phyloP scores from a whole-genome alignment of 2,329 filamentous ascomycete genomes.

The Hypoxylon sp. region DNA sequence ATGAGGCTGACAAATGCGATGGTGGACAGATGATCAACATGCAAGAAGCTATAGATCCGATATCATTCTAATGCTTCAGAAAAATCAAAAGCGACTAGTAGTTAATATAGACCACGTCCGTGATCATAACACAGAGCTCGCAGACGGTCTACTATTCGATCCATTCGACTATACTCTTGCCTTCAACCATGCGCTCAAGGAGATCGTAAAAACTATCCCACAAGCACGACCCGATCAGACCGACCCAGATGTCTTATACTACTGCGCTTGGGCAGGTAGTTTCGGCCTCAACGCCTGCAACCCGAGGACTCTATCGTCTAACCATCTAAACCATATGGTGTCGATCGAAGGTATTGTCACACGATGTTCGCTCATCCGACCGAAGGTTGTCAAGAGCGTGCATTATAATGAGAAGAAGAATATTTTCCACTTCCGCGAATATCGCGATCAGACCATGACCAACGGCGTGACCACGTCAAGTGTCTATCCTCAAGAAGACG shows the following conservation, averaged over 20 bases:
- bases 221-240: constrained; percentile 82
- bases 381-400: constrained; percentile 98
- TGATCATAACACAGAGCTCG: constrained; percentile 86
- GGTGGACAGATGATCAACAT: constrained; percentile 64
- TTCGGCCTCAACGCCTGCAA: constrained; percentile 97
- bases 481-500: constrained; percentile 94
- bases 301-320: constrained; percentile 89
- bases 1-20: constrained; percentile 19
- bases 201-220: constrained; percentile 85
- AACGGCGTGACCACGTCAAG: constrained; percentile 90
- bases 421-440: constrained; percentile 90
- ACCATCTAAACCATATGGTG: constrained; percentile 95
- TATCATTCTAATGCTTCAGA: constrained; percentile 83
- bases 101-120: constrained; percentile 93
- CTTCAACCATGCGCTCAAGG: constrained; percentile 91
- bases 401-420: constrained; percentile 93
- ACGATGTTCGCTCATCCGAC: constrained; percentile 92
- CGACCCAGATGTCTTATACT: constrained; percentile 86
- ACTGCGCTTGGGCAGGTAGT: constrained; percentile 96
- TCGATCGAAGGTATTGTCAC: constrained; percentile 98
- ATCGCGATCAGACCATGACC: constrained; percentile 97
- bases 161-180: constrained; percentile 92
- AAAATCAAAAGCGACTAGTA: constrained; percentile 73
- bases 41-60: constrained; percentile 86
- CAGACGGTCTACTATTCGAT: constrained; percentile 81